Evolutionary conservation across 2,329 filamentous ascomycete genomes (phyloP), one percentile per base, ranked within the genome.

Genomic region (Thelonectria discophora): DNA sequence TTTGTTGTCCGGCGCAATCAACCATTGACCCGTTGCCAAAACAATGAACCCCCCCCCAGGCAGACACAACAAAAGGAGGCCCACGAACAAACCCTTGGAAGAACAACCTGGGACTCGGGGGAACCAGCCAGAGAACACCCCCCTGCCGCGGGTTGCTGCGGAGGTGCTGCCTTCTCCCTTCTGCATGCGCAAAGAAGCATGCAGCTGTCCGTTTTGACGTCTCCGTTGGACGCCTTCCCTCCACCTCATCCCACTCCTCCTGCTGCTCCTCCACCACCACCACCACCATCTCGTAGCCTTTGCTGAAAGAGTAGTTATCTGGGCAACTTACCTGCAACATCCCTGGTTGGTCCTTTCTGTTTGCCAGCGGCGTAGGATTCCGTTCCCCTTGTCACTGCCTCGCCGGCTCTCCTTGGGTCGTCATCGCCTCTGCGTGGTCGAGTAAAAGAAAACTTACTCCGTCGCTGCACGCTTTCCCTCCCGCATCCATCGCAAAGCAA

Each of bases 271-370:
- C 40, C 40, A 43, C 13, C 9, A 30, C 27, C 27, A 30, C 27
- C 40, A 45, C 40, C 39, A 51, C 58, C 51, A 60, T 55, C 51
- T 55, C 27, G 46, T 51, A 30, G 27, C 27, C 27, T 30, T 8
- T 30, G 27, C 27, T 30, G 27, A 30, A 30, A 10, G 27, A 30
- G 27, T 30, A 18, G 58, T 51, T 55, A 61, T 56, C 58, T 53
- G 27, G 27, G 27, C 27, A 55, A 48, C 39, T 60, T 55, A 55
- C 58, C 52, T 60, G 58, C 48, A 32, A 61, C 58, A 61, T 61
- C 58, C 53, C 58, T 56, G 53, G 58, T 47, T 43, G 53, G 40
- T 39, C 48, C 43, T 43, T 49, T 54, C 45, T 34, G 21, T 42
- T 34, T 46, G 45, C 20, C 42, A 39, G 40, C 58, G 43, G 37